These are phyloP conservation scores for Cyclotella kingstonii DNA, from an alignment of 108 stramenopile genomes.

Conservation along the genomic window DNA sequence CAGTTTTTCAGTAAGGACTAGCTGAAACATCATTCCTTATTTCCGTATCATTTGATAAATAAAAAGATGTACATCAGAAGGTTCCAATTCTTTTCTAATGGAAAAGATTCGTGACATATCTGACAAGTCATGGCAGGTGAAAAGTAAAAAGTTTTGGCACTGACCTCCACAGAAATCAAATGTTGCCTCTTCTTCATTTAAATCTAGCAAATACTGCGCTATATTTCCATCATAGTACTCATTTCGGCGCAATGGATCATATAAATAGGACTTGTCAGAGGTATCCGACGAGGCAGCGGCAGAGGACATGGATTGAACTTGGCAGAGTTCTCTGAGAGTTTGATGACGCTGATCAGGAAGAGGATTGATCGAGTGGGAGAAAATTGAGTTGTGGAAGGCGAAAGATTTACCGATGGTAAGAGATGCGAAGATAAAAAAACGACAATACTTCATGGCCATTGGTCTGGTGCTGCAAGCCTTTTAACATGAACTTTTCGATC, in stretches of 20 bases:
- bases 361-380: too few species aligned
- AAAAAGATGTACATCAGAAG: neutral
- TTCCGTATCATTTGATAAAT: neutral
- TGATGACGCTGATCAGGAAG: too few species aligned
- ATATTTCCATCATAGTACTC: constrained; percentile 44
- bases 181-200: constrained; percentile 58
- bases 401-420: too few species aligned
- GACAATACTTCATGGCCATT: too few species aligned
- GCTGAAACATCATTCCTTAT: constrained; percentile 73
- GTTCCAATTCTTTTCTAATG: neutral
- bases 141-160: neutral
- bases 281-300: neutral
- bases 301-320: constrained; percentile 13
- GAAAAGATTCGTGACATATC: neutral
- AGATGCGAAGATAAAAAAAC: too few species aligned
- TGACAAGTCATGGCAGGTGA: neutral
- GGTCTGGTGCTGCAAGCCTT: too few species aligned
- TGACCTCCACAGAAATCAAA: constrained; percentile 79
- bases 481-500: too few species aligned
- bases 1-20: constrained; percentile 62
- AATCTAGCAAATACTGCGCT: constrained; percentile 74
- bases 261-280: constrained; percentile 19
- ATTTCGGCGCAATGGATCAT: constrained; percentile 39
- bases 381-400: too few species aligned
- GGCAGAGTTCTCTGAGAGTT: too few species aligned